These are phyloP conservation scores for Geotrichum reessii DNA, from an alignment of 1,139 yeast species.

Conservation along the genomic window DNA sequence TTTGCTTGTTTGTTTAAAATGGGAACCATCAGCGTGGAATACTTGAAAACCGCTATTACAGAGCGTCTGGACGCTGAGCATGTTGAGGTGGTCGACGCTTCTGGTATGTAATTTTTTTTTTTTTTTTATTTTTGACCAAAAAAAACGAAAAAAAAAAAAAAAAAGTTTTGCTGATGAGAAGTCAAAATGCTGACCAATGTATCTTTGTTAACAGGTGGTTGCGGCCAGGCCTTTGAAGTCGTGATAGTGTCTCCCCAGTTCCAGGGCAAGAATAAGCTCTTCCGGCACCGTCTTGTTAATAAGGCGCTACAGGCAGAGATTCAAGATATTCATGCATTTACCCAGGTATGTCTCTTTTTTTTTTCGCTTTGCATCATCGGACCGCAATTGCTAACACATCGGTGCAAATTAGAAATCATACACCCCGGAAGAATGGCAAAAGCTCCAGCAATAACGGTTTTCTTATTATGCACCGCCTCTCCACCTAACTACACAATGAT, in stretches of 20 bases:
- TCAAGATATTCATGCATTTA: constrained; percentile 84
- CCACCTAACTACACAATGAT: too few species aligned
- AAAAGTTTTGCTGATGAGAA: too few species aligned
- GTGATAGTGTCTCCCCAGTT: constrained; percentile 73
- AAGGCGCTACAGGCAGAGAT: constrained; percentile 73
- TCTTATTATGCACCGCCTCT: background rate
- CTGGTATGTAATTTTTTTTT: constrained; percentile 29
- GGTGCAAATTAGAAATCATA: constrained; percentile 25
- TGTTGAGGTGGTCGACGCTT: constrained; percentile 37
- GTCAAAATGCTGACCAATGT: background rate
- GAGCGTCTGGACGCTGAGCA: constrained; percentile 35
- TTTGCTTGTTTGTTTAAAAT: constrained; percentile 10
- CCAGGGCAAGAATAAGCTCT: constrained; percentile 73
- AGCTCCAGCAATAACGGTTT: constrained; percentile 11
- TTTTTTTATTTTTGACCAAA: background rate
- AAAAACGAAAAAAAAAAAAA: too few species aligned
- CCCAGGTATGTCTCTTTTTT: constrained; percentile 58
- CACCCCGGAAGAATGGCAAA: constrained; percentile 32
- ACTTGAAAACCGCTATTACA: constrained; percentile 31
- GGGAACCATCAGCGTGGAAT: constrained; percentile 23
- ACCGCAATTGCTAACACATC: background rate
- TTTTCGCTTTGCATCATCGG: background rate
- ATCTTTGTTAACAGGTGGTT: constrained; percentile 48
- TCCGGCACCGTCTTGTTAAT: constrained; percentile 84
- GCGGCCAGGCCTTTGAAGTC: constrained; percentile 79